These are phyloP conservation scores for Fusarium neocosmosporiellum DNA, from an alignment of 2,329 filamentous ascomycete species.

Conservation along the genomic window DNA sequence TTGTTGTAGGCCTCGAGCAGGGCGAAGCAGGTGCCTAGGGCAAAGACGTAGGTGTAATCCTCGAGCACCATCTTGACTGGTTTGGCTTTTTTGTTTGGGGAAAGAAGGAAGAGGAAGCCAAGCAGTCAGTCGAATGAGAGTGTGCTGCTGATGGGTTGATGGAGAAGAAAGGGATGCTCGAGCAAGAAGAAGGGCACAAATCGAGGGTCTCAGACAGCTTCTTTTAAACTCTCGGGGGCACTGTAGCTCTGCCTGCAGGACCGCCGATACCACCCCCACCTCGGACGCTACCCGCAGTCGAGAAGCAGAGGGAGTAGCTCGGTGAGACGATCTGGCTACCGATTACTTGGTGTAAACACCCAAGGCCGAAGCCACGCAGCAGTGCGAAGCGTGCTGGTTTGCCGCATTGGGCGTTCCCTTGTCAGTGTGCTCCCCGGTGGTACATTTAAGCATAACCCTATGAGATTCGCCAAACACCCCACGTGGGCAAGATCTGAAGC, in stretches of 20 bases:
- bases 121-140: slow-evolving; percentile 8
- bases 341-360: slow-evolving; percentile 17
- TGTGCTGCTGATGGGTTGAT: not conserved
- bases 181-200: slow-evolving; percentile 10
- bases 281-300: slow-evolving; percentile 5
- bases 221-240: slow-evolving; percentile 28
- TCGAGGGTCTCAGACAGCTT: slow-evolving; percentile 20
- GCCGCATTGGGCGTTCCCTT: slow-evolving; percentile 8
- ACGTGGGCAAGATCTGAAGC: slow-evolving; percentile 24
- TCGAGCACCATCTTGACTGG: slow-evolving; percentile 64
- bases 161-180: slow-evolving; percentile 30
- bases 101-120: slow-evolving; percentile 4
- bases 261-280: not conserved
- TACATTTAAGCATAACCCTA: slow-evolving; percentile 36
- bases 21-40: slow-evolving; percentile 80
- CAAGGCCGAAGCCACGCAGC: not conserved
- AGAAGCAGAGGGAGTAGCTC: slow-evolving; percentile 15
- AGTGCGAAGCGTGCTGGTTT: slow-evolving; percentile 25
- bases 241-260: not conserved
- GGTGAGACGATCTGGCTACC: slow-evolving; percentile 41
- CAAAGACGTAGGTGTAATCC: slow-evolving; percentile 78
- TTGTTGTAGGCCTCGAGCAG: slow-evolving; percentile 83
- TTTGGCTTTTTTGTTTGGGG: not conserved
- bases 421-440: not conserved
- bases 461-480: slow-evolving; percentile 18